Percentiles rank a stretch among this genome's conserved stretches.
These are phyloP conservation scores for Aspergillus pseudonomiae DNA, from an alignment of 2,329 filamentous ascomycete species.

Conservation along the genomic window DNA sequence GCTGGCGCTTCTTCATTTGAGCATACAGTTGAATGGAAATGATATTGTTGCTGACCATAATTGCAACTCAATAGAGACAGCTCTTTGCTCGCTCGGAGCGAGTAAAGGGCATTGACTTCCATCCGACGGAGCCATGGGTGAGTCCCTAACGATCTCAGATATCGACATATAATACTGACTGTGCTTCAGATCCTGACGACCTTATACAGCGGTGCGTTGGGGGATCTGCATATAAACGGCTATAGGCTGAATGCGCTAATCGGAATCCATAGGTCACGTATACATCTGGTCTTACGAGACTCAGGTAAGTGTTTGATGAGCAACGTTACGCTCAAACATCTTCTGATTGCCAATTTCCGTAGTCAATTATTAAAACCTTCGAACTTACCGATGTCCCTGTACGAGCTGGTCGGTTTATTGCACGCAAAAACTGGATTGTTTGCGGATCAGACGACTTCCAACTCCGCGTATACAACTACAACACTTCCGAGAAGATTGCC, in stretches of 20 bases:
- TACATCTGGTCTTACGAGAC: constrained; percentile 99
- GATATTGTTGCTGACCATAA: constrained; percentile 42
- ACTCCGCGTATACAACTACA: constrained; percentile 94
- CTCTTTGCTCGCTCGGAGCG: constrained; percentile 89
- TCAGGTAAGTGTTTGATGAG: constrained; percentile 54
- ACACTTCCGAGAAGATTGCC: constrained; percentile 97
- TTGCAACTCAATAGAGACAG: constrained; percentile 63
- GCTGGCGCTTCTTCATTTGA: constrained; percentile 1
- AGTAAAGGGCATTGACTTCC: constrained; percentile 97
- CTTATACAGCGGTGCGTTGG: constrained; percentile 80
- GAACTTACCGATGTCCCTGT: constrained; percentile 98
- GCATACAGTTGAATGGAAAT: constrained; percentile 8
- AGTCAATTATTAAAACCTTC: constrained; percentile 96
- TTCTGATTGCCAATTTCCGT: constrained; percentile 25
- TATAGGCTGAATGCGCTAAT: constrained; percentile 29
- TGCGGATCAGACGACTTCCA: constrained; percentile 93
- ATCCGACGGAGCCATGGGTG: constrained; percentile 95
- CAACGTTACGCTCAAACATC: neutral
- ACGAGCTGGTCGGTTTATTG: constrained; percentile 92
- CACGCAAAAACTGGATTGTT: constrained; percentile 98
- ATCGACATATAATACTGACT: constrained; percentile 25
- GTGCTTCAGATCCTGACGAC: constrained; percentile 74
- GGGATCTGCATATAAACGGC: neutral
- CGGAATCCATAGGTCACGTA: constrained; percentile 74
- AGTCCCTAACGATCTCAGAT: constrained; percentile 26